Base-by-base conservation (phyloP, 495 filamentous ascomycete genomes). In the Penicillium coffeae region DNA sequence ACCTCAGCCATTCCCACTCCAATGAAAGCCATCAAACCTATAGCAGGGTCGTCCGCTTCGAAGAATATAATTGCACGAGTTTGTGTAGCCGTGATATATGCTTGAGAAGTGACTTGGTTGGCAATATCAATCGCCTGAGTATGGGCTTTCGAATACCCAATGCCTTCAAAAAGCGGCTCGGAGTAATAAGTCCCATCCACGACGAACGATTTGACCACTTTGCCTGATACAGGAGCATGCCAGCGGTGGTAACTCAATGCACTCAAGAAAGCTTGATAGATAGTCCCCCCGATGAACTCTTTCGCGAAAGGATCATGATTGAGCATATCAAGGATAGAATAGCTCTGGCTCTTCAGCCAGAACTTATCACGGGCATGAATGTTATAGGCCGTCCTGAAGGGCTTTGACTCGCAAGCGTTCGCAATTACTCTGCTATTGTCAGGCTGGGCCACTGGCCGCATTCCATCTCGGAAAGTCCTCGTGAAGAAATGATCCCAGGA, bases 401-500 rank as follows among this genome's bases (percentile, higher is more conserved):
- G 78, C 21, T 72, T 75, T 4, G 78, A 82, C 56, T 89, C 87
- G 65, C 85, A 88, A 0, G 76, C 78, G 56, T 84, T 88, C 22
- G 68, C 74, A 21, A 89, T 77, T 15, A 88, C 71, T 3, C 56
- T 41, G 3, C 51, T 42, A 21, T 72, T 58, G 0, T 64, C 70
- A 0, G 81, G 80, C 0, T 65, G 59, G 0, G 75, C 78, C 5
- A 88, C 64, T 3, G 85, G 85, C 0, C 86, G 77, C 2, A 81
- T 69, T 10, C 66, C 65, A 0, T 72, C 62, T 1, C 69, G 69
- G 42, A 87, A 77, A 2, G 70, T 36, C 13, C 87, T 79, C 0
- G 82, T 87, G 68, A 90, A 90, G 69, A 89, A 90, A 47, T 84
- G 72, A 50, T 90, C 85, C 86, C 86, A 89, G 1, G 83, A 88